Base-by-base conservation (phyloP, 345 rosid species). In the Physaria fendleri region DNA sequence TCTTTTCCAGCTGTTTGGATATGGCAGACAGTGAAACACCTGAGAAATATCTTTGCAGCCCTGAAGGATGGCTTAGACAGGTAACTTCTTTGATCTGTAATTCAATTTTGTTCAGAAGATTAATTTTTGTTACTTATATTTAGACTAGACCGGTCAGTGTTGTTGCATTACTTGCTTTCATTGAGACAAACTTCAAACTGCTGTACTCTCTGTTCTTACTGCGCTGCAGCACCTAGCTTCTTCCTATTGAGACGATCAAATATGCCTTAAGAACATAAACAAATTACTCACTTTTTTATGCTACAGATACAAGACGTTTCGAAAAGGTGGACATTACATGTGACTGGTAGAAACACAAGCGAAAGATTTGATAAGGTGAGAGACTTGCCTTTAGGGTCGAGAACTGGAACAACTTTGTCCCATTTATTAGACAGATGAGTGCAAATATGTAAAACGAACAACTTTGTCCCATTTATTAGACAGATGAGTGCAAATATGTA, bases 401-500 rank as follows among this genome's bases (percentile, higher is more conserved):
- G 75, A 80, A 83, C 69, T 75, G 83, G 89, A 80, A 80, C 76
- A 80, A 80, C 72, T 80, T 81, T 75, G 85, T 83, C 42, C 85
- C 83, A 32, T 83, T 83, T 59, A 72, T 80, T 61, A 78, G 82
- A 69, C 72, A 78, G 76, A 78, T 83, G 83, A 76, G 72, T 73
- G 61, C 74, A 52, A 77, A 82, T 64, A 65, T 69, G 75, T 80
- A 74, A 73, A 39, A 20, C 27, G 89, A 80, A 80, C 76, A 80
- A 80, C 72, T 80, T 81, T 75, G 85, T 83, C 42, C 85, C 83
- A 32, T 83, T 83, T 59, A 72, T 80, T 61, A 78, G 82, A 69
- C 72, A 78, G 76, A 78, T 83, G 83, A 76, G 72, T 73, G 61
- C 74, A 52, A 77, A 82, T 64, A 65, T 69, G 75, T 80, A 74